A percentile compares a stretch with the other conserved stretches of the same genome.
Conservation (phyloP, 371 early-diverging fungal species). For the Rhizomucor pusillus region DNA sequence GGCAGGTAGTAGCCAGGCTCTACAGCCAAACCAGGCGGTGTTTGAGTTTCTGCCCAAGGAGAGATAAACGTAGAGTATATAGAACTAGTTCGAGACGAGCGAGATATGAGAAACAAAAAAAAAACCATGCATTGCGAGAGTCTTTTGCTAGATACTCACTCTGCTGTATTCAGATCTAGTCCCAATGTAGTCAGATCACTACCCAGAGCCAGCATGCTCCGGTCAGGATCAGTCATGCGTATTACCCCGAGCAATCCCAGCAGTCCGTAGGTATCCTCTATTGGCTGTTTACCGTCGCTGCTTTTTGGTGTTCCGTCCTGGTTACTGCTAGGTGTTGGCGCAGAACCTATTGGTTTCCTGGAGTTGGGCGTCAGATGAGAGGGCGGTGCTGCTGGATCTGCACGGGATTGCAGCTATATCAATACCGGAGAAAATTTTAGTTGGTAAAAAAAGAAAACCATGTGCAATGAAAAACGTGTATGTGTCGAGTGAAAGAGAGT, state of each 20-base stretch:
- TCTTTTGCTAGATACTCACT: conserved; percentile 43
- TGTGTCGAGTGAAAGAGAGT: neutral
- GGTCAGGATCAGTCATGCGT: conserved; percentile 67
- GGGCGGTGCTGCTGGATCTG: conserved; percentile 5
- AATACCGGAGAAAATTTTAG: neutral
- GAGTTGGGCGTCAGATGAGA: conserved; percentile 6
- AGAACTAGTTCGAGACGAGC: conserved; percentile 37
- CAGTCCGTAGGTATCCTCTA: conserved; percentile 44
- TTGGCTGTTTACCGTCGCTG: conserved; percentile 4
- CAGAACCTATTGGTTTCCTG: conserved; percentile 8
- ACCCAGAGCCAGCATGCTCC: conserved; percentile 67
- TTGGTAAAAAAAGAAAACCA: conserved; percentile 1
- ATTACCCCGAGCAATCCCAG: conserved; percentile 72
- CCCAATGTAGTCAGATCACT: conserved; percentile 73
- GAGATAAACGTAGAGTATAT: conserved; percentile 79
- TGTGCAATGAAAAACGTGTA: neutral
- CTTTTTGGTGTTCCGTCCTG: conserved; percentile 8
- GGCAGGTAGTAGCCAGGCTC: conserved; percentile 78
- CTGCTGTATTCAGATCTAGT: conserved; percentile 67
- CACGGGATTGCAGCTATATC: conserved; percentile 9
- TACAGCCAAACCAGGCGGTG: conserved; percentile 39
- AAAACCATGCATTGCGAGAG: neutral
- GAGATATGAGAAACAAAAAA: too few species aligned
- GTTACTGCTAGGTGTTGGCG: conserved; percentile 6
- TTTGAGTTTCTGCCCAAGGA: conserved; percentile 72